These are phyloP conservation scores for Vitis rupestris DNA, from an alignment of 164 flowering plant genomes.

Conservation along the genomic window DNA sequence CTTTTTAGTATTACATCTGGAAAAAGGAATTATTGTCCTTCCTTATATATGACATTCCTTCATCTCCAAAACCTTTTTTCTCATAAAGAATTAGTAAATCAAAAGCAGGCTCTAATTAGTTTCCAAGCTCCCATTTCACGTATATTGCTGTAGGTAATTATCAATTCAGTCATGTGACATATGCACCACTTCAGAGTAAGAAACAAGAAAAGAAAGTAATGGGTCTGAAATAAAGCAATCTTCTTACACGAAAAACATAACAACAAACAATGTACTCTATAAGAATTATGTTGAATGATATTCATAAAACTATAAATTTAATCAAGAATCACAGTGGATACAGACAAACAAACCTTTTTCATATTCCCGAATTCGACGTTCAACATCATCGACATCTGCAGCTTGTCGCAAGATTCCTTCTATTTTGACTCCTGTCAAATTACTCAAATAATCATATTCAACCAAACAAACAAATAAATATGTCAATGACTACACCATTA, in stretches of 20 bases:
- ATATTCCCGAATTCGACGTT: slow-evolving; percentile 74
- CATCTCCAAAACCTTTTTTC: too few relatives aligned
- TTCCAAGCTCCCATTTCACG: too few relatives aligned
- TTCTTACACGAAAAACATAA: background rate
- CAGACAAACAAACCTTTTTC: slow-evolving; percentile 67
- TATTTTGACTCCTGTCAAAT: slow-evolving; percentile 63
- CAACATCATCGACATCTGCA: slow-evolving; percentile 95
- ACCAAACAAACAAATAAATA: background rate
- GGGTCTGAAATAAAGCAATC: background rate
- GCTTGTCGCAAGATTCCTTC: slow-evolving; percentile 98
- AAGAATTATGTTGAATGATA: background rate
- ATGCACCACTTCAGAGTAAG: background rate
- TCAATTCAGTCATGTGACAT: background rate
- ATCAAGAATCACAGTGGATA: slow-evolving; percentile 7
- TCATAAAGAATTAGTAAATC: too few relatives aligned
- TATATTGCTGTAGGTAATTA: background rate
- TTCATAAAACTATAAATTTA: background rate
- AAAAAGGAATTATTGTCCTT: too few relatives aligned
- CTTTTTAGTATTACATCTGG: too few relatives aligned
- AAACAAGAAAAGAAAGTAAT: background rate
- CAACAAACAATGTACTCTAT: too few relatives aligned
- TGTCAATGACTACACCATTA: background rate
- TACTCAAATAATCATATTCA: slow-evolving; percentile 2
- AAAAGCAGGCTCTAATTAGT: too few relatives aligned
- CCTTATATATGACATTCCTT: too few relatives aligned